These are phyloP conservation scores for Gaultheria prostrata DNA, from an alignment of 148 eudicot species.

Conservation along the genomic window DNA sequence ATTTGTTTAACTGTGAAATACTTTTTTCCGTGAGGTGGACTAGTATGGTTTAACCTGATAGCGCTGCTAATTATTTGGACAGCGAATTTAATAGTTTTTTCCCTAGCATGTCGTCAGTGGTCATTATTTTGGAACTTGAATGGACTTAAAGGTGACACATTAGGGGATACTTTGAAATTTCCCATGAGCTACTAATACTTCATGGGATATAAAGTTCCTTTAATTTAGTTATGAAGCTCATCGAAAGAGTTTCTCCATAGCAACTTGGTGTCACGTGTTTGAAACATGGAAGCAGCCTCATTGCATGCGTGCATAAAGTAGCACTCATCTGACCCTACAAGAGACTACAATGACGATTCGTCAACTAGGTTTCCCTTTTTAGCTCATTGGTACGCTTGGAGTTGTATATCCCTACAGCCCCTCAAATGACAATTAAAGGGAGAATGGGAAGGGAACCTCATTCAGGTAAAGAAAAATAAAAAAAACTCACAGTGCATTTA, in stretches of 20 bases:
- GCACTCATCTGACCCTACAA: neutral
- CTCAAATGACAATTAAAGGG: neutral
- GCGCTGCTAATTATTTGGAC: neutral
- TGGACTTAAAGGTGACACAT: neutral
- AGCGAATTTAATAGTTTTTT: neutral
- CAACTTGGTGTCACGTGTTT: neutral
- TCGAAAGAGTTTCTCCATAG: neutral
- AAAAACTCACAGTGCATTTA: neutral
- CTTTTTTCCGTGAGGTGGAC: neutral
- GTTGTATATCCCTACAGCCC: slow-evolving; percentile 1
- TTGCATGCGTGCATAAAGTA: neutral
- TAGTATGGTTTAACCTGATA: neutral
- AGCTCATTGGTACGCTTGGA: neutral
- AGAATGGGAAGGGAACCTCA: neutral
- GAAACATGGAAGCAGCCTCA: neutral
- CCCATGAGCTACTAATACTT: neutral
- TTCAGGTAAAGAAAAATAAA: neutral
- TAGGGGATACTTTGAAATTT: neutral
- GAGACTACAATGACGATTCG: neutral
- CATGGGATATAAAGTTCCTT: neutral
- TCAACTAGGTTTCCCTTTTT: neutral
- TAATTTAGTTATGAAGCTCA: neutral
- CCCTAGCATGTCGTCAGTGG: neutral
- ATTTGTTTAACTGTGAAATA: neutral
- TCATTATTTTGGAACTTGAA: neutral